Base-by-base conservation (phyloP, 2,329 filamentous ascomycete species). In the Penicillium italicum region DNA sequence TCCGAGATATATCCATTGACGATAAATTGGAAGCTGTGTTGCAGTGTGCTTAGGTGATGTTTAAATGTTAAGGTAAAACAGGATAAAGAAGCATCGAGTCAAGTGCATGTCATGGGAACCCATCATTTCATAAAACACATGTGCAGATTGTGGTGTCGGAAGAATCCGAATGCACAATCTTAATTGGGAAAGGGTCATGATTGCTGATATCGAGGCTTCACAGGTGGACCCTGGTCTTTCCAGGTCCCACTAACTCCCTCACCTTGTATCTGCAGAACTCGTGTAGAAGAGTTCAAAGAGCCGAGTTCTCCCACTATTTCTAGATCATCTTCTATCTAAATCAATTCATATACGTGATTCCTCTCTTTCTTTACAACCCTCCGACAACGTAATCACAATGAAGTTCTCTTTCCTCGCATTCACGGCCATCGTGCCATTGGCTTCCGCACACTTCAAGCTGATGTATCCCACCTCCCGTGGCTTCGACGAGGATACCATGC, bases 361-460 rank as follows among this genome's bases (percentile, higher is more conserved):
- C 18, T 33, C 1, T n/a, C 3, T 16, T 33, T 4, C n/a, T 18
- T 46, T 9, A 16, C 4, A 26, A 12, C 10, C 10, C 9, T 26
- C 9, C 20, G 22, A n/a, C 4, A 45, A 16, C 28, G 12, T 37
- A 52, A n/a, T 28, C 49, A 62, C 26, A 22, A 72, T 71, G 72
- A 68, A 70, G 57, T 52, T 74, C 53, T 65, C 77, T 43, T 55
- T 70, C 45, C 49, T 70, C 47, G 55, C 72, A 36, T 68, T 77
- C 50, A 65, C 77, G 58, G 66, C 73, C 50, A 68, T 80, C 53
- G 69, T 76, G 44, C 74, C 79, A 53, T 62, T 80, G 43, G 73
- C 75, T 18, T 72, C 79, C 38, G 82, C 82, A 16, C 83, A 86
- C 66, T 85, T 84, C 74, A 66, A 75, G 4, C 76, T 86, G 69